Conservation (phyloP, 768 basidiomycete species). For the Termitomyces sp. region DNA sequence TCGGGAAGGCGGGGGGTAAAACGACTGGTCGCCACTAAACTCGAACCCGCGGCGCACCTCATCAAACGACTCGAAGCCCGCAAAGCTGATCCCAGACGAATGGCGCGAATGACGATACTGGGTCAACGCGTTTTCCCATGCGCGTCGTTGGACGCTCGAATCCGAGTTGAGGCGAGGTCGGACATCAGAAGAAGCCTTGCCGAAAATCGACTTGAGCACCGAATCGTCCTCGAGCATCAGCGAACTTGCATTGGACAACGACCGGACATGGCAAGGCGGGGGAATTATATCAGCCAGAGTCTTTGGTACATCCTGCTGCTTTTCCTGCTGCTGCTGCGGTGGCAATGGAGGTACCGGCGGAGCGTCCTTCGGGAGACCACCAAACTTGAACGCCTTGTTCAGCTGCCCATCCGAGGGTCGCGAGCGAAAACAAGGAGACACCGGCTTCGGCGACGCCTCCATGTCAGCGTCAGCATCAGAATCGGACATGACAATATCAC, state of each 20-base stretch:
- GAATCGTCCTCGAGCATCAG: constrained; percentile 46
- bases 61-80: constrained; percentile 69
- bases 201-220: constrained; percentile 50
- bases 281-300: constrained; percentile 78
- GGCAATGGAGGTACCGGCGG: constrained; percentile 15
- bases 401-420: constrained; percentile 61
- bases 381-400: constrained; percentile 71
- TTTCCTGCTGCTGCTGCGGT: constrained; percentile 5
- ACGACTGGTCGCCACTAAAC: constrained; percentile 54
- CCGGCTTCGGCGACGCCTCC: constrained; percentile 11
- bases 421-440: constrained; percentile 27
- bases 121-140: constrained; percentile 15
- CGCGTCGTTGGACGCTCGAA: constrained; percentile 30
- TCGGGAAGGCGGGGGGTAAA: constrained; percentile 52
- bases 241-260: constrained; percentile 32
- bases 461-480: constrained; percentile 1
- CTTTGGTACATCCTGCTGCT: constrained; percentile 29
- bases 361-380: constrained; percentile 36
- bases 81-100: constrained; percentile 59
- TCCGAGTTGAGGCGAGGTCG: constrained; percentile 39
- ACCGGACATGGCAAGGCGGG: constrained; percentile 45
- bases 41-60: constrained; percentile 80
- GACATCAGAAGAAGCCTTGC: constrained; percentile 23
- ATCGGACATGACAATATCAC: constrained; percentile 16
- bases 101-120: constrained; percentile 31